phyloP scores from a whole-genome alignment of 2,329 filamentous ascomycete species.

The Aspergillus pseudoterreus region DNA sequence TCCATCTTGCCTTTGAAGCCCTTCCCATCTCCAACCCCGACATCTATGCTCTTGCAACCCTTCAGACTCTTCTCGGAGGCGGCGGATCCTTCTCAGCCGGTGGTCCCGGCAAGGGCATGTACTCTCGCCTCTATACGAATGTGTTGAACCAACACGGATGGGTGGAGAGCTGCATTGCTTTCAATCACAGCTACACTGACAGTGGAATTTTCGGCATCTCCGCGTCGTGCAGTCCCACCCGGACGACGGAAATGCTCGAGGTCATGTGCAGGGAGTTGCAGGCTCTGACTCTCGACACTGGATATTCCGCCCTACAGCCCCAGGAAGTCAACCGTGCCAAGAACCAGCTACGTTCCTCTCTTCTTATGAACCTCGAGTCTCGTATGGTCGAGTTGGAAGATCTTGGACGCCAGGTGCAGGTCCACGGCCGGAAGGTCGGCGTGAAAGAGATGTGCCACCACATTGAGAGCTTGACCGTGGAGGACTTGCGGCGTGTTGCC shows the following conservation, averaged over 20 bases:
- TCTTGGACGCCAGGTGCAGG: slow-evolving; percentile 88
- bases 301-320: slow-evolving; percentile 67
- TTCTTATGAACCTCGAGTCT: slow-evolving; percentile 96
- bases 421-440: slow-evolving; percentile 89
- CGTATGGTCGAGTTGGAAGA: slow-evolving; percentile 98
- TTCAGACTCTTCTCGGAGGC: slow-evolving; percentile 92
- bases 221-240: slow-evolving; percentile 74
- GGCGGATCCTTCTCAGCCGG: slow-evolving; percentile 96
- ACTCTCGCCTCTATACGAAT: slow-evolving; percentile 94
- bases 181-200: slow-evolving; percentile 97
- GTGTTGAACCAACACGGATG: slow-evolving; percentile 96
- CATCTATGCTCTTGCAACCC: slow-evolving; percentile 91
- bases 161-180: slow-evolving; percentile 93
- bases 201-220: slow-evolving; percentile 93
- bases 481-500: slow-evolving; percentile 80
- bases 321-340: slow-evolving; percentile 88
- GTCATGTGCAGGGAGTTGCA: slow-evolving; percentile 91
- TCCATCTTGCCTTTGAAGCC: slow-evolving; percentile 94
- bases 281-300: slow-evolving; percentile 69
- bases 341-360: slow-evolving; percentile 85
- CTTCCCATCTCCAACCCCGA: slow-evolving; percentile 85
- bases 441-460: slow-evolving; percentile 88
- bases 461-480: slow-evolving; percentile 77
- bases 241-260: slow-evolving; percentile 80
- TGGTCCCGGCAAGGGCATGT: slow-evolving; percentile 98